Base-by-base conservation (phyloP, 257 asterid species). In the Nicotiana otophora region DNA sequence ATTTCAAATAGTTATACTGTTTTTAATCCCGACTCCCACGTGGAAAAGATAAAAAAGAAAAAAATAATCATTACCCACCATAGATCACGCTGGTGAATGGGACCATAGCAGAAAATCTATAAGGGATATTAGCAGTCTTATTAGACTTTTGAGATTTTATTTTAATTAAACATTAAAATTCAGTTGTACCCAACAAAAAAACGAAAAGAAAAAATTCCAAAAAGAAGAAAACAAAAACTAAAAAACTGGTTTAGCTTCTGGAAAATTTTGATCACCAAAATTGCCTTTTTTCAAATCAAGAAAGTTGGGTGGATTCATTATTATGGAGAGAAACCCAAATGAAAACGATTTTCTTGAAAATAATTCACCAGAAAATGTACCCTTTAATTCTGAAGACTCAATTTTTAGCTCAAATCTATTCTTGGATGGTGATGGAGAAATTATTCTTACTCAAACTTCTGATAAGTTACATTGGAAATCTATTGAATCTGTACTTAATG, bases 401-500 rank as follows among this genome's bases (percentile, higher is more conserved):
- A 80, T 87, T 84, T 88, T 87, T 69, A 85, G 89, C 88, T 89
- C 94, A 66, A 91, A 64, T 62, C 72, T 93, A 82, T 89, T 92
- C 84, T 81, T 96, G 84, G 96, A 91, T 84, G 82, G 82, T 84
- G 83, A 89, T 58, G 98, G 97, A n/a, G 92, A 90, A 87, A 93
- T 94, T 82, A 87, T 90, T 89, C 90, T 96, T 61, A 86, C 95
- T 62, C 90, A 53, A 46, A 82, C 89, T 84, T 84, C 92, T 17
- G 88, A 90, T 77, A 90, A 90, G 19, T 82, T 96, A 88, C 91
- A 93, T 30, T 96, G 98, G 97, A 87, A 89, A 87, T 86, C 86
- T 72, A 76, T 83, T 78, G 92, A 92, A 83, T 83, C 92, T n/a
- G 54, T 65, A 60, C 48, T 69, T 84, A 77, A 86, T 82, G 99